Evolutionary conservation across 129 eudicot species (phyloP).

Genomic region (Ambrosia trifida): DNA sequence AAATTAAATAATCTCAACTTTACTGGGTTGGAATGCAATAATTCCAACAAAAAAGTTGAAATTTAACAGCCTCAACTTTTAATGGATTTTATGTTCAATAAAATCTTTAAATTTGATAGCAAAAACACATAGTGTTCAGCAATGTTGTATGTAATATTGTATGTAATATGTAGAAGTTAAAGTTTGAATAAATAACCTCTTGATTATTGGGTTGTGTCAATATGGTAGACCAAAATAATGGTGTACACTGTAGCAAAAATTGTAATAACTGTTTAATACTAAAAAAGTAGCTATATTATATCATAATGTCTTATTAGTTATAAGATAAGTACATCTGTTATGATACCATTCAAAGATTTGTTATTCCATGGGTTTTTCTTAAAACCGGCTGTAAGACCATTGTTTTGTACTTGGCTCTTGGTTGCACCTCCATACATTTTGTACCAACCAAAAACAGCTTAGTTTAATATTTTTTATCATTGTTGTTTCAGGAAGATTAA

Average conservation of each 20-base stretch:
- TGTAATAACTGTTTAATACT: not conserved
- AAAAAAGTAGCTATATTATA: not conserved
- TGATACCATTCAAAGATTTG: not conserved
- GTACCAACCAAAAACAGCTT: conserved; percentile 17
- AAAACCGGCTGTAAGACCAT: conserved; percentile 1
- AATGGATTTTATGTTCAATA: too few relatives aligned
- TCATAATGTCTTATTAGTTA: not conserved
- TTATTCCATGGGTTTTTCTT: not conserved
- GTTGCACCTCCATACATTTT: conserved; percentile 18
- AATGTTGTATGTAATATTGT: too few relatives aligned
- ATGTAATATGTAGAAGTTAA: too few relatives aligned
- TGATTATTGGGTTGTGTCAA: not conserved
- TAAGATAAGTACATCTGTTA: not conserved
- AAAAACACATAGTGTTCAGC: too few relatives aligned
- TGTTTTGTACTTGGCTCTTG: conserved; percentile 25
- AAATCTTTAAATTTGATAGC: too few relatives aligned
- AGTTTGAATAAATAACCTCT: too few relatives aligned
- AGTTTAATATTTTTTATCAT: conserved; percentile 3
- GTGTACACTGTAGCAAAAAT: not conserved
- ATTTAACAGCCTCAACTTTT: too few relatives aligned
- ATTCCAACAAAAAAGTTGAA: too few relatives aligned
- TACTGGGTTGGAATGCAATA: too few relatives aligned
- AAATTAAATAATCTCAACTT: too few relatives aligned
- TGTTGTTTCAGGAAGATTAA: not conserved
- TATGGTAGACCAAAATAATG: not conserved